These are phyloP conservation scores for Posidonia oceanica DNA, from an alignment of 116 monocot genomes.

Conservation along the genomic window DNA sequence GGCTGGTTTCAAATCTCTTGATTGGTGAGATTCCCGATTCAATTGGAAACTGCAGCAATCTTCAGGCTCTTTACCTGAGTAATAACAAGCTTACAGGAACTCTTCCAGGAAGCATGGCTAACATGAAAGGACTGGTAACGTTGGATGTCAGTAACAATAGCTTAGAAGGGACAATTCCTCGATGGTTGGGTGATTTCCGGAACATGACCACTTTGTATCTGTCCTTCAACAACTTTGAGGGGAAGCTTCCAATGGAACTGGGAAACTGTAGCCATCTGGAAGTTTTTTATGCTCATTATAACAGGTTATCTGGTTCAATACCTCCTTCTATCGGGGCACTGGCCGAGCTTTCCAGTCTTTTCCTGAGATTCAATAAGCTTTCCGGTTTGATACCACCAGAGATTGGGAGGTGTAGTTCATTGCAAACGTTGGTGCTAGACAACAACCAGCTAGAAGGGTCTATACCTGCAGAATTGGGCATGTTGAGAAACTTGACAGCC, in stretches of 20 bases:
- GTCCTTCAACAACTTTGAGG: conserved; percentile 40
- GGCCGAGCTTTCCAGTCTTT: conserved; percentile 28
- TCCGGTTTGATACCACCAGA: conserved; percentile 49
- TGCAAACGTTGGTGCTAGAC: conserved; percentile 32
- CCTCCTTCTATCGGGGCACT: conserved; percentile 43
- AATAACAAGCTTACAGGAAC: conserved; percentile 44
- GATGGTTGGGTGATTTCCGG: conserved; percentile 25
- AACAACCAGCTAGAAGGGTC: conserved; percentile 31
- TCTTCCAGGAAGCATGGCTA: conserved; percentile 32
- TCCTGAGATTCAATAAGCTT: conserved; percentile 38
- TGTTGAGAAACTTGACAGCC: conserved; percentile 21
- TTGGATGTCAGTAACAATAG: conserved; percentile 38
- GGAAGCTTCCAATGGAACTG: conserved; percentile 36
- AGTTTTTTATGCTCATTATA: conserved; percentile 16
- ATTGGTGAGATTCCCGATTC: conserved; percentile 47
- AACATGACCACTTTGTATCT: conserved; percentile 29
- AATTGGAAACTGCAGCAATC: conserved; percentile 41
- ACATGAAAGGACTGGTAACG: conserved; percentile 17
- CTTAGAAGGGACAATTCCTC: conserved; percentile 32
- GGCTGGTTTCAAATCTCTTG: conserved; percentile 37
- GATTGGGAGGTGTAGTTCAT: conserved; percentile 41
- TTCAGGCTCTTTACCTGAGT: conserved; percentile 33
- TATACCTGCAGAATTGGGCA: conserved; percentile 43
- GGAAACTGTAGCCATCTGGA: conserved; percentile 52
- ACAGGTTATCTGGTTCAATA: conserved; percentile 45